These are phyloP conservation scores for Eucalyptus paniculata DNA, from an alignment of 345 rosid genomes.

Conservation along the genomic window DNA sequence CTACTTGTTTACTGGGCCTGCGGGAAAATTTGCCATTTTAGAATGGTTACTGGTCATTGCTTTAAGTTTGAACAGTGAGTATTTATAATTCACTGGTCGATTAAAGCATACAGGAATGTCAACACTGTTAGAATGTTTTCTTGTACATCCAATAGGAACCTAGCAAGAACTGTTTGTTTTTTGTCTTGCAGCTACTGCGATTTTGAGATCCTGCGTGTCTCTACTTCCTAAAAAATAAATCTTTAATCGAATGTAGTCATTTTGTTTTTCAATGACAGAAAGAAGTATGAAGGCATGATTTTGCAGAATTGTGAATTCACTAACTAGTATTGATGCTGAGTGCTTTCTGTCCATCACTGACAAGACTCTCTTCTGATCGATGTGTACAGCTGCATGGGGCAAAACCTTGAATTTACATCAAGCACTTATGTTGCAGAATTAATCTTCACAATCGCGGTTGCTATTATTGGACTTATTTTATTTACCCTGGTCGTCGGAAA, in stretches of 20 bases:
- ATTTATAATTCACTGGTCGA: not conserved
- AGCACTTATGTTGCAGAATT: constrained; percentile 29
- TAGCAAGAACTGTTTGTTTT: not conserved
- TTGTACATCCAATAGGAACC: not conserved
- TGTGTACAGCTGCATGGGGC: constrained; percentile 13
- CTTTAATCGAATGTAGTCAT: not conserved
- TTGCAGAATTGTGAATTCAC: not conserved
- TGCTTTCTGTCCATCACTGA: not conserved
- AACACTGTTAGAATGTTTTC: not conserved
- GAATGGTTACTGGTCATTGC: not conserved
- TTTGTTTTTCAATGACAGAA: not conserved
- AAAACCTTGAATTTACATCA: constrained; percentile 8
- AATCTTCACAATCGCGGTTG: constrained; percentile 35
- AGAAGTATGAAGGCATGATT: not conserved
- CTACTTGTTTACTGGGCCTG: not conserved
- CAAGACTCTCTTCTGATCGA: not conserved
- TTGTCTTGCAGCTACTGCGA: not conserved
- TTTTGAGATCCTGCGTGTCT: not conserved
- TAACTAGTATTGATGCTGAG: not conserved
- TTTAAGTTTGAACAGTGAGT: not conserved
- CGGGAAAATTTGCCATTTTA: not conserved
- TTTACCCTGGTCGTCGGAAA: constrained; percentile 55
- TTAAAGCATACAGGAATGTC: not conserved
- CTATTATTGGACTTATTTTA: constrained; percentile 44
- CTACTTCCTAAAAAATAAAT: not conserved